A percentile compares a stretch with the other conserved stretches of the same genome.
phyloP scores from a whole-genome alignment of 495 filamentous ascomycete species.

The Neurospora terricola region DNA sequence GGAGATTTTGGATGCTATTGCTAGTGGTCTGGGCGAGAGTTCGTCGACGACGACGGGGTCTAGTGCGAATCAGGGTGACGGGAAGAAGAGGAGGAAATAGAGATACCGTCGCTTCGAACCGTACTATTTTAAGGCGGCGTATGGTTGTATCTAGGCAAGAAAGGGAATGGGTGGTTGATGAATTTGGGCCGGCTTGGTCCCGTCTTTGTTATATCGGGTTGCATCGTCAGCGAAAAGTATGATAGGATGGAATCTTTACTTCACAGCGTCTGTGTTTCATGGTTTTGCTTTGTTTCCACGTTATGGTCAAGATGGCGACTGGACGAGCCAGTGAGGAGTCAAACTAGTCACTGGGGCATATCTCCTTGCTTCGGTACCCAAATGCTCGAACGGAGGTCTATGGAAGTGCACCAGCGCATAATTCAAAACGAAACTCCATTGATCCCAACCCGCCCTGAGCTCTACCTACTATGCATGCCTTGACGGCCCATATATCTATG shows the following conservation, averaged over 20 bases:
- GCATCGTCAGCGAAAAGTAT: neutral
- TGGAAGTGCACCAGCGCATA: neutral
- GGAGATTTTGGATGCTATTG: constrained; percentile 31
- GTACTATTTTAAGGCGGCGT: neutral
- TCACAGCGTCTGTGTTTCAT: neutral
- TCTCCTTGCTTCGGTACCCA: neutral
- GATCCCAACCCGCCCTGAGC: neutral
- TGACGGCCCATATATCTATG: neutral
- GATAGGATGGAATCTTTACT: neutral
- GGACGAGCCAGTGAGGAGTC: neutral
- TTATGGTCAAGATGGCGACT: neutral
- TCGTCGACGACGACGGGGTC: constrained; percentile 17
- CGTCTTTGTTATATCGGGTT: neutral
- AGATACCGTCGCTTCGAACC: constrained; percentile 10
- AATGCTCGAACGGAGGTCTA: neutral
- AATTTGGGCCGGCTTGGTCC: neutral
- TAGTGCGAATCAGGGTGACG: constrained; percentile 10
- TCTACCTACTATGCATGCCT: neutral
- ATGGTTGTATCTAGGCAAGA: neutral
- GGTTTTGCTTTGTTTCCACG: neutral
- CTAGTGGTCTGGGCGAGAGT: constrained; percentile 9
- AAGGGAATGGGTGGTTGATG: neutral
- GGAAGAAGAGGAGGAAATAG: constrained; percentile 34
- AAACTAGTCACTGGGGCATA: neutral
- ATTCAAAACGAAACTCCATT: neutral